Conservation (phyloP, 2,329 filamentous ascomycete genomes). For the Didymosphaeria variabile region DNA sequence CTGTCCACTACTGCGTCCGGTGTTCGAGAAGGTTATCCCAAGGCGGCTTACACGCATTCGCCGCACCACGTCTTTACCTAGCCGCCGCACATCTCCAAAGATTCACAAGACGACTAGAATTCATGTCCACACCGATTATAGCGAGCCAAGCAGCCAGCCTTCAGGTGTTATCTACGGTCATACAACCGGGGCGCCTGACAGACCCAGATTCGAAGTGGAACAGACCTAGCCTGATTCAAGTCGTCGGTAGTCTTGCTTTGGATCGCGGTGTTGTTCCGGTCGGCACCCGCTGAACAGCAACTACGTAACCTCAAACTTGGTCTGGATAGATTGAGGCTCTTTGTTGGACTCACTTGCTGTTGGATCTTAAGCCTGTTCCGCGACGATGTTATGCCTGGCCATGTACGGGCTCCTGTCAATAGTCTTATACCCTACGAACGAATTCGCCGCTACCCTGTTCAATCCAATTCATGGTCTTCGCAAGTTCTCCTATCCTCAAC, state of each 20-base stretch:
- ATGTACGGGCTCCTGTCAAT: background rate
- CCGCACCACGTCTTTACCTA: background rate
- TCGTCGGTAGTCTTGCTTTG: background rate
- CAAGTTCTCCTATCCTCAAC: background rate
- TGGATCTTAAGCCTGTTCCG: no score
- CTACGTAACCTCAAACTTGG: no score
- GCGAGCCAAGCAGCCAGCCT: background rate
- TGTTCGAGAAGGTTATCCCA: constrained; percentile 32
- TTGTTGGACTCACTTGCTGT: background rate
- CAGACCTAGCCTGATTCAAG: background rate
- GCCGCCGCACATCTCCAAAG: background rate
- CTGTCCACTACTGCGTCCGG: constrained; percentile 33
- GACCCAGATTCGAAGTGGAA: constrained; percentile 28
- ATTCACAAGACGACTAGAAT: constrained; percentile 35
- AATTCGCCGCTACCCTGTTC: background rate
- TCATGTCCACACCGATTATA: constrained; percentile 19
- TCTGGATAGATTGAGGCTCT: background rate
- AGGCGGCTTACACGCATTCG: constrained; percentile 21
- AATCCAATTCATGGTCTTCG: no score
- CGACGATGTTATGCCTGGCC: no score
- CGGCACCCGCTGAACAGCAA: background rate
- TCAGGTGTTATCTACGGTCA: constrained; percentile 16
- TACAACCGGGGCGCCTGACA: constrained; percentile 16
- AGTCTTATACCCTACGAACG: background rate
- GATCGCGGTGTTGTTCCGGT: background rate